These are phyloP conservation scores for Venturia pyrina DNA, from an alignment of 2,329 filamentous ascomycete species.

Conservation along the genomic window DNA sequence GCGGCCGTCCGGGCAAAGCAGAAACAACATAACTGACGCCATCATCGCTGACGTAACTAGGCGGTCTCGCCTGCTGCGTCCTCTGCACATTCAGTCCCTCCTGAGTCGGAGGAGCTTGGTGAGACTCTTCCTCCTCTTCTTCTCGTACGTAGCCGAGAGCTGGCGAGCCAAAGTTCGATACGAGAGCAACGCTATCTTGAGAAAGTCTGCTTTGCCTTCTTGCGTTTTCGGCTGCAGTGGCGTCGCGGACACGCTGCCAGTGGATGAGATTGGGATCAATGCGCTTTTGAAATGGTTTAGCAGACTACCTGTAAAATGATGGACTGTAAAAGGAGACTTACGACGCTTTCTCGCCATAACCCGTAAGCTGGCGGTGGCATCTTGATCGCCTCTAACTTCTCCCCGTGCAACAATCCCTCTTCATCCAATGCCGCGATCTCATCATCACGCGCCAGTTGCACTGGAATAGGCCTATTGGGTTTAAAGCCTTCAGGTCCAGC, in stretches of 20 bases:
- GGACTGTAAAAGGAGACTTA: constrained; percentile 31
- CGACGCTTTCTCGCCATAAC: constrained; percentile 72
- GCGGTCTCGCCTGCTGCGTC: constrained; percentile 42
- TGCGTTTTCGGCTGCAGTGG: not conserved
- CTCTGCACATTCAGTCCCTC: not conserved
- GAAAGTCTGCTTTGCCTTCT: not conserved
- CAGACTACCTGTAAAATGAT: too few species aligned
- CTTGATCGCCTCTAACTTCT: constrained; percentile 18
- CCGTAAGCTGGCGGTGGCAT: constrained; percentile 74
- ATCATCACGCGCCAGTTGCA: constrained; percentile 65
- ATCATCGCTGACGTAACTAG: constrained; percentile 68
- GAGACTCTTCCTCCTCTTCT: not conserved
- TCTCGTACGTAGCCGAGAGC: not conserved
- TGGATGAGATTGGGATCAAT: constrained; percentile 73
- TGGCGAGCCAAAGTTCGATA: not conserved
- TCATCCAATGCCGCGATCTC: constrained; percentile 37
- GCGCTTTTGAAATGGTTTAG: constrained; percentile 35
- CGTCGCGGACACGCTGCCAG: constrained; percentile 53
- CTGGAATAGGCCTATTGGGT: constrained; percentile 63
- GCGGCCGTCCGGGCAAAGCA: constrained; percentile 44
- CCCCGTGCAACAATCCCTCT: constrained; percentile 38
- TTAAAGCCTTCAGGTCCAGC: constrained; percentile 55
- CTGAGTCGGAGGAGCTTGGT: not conserved
- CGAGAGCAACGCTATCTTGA: not conserved
- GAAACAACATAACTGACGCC: constrained; percentile 64